A percentile compares a stretch with the other conserved stretches of the same genome.
Conservation (phyloP, 2,329 filamentous ascomycete species). For the Hortaea werneckii region DNA sequence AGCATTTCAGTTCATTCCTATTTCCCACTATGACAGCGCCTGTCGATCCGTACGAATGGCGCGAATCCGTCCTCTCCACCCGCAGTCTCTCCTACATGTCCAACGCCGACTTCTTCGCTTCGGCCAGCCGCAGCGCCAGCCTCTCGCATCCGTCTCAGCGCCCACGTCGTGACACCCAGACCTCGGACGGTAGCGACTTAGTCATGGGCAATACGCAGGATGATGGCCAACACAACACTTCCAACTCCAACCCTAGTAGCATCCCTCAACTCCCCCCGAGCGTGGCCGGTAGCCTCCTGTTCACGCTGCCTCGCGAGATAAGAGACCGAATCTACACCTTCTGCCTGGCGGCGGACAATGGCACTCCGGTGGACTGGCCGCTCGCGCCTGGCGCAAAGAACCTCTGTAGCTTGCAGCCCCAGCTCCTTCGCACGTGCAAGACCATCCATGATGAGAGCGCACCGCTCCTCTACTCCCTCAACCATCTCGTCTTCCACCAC, state of each 20-base stretch:
- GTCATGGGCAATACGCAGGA: slow-evolving; percentile 11
- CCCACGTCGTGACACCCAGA: slow-evolving; percentile 15
- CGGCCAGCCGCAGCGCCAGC: slow-evolving; percentile 10
- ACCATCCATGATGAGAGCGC: slow-evolving; percentile 24
- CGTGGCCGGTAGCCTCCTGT: slow-evolving; percentile 22
- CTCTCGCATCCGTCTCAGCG: slow-evolving; percentile 7
- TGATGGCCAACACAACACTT: neutral
- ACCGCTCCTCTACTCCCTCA: slow-evolving; percentile 26
- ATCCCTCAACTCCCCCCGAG: slow-evolving; percentile 18
- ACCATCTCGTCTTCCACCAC: slow-evolving; percentile 26
- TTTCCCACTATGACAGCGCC: neutral
- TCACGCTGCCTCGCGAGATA: slow-evolving; percentile 27
- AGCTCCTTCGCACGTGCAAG: slow-evolving; percentile 22
- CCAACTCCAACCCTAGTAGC: neutral
- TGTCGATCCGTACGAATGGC: slow-evolving; percentile 14
- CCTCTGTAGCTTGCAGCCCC: slow-evolving; percentile 17
- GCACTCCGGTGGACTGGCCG: slow-evolving; percentile 25
- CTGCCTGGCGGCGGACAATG: slow-evolving; percentile 19
- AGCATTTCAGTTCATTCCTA: no score
- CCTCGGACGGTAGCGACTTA: slow-evolving; percentile 14
- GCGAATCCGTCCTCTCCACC: slow-evolving; percentile 25
- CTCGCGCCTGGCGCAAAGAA: slow-evolving; percentile 6
- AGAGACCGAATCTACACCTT: slow-evolving; percentile 25
- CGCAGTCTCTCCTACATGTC: slow-evolving; percentile 25
- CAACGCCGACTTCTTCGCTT: slow-evolving; percentile 12